Base-by-base conservation (phyloP, 1,284 basidiomycete species). In the Flammula alnicola region DNA sequence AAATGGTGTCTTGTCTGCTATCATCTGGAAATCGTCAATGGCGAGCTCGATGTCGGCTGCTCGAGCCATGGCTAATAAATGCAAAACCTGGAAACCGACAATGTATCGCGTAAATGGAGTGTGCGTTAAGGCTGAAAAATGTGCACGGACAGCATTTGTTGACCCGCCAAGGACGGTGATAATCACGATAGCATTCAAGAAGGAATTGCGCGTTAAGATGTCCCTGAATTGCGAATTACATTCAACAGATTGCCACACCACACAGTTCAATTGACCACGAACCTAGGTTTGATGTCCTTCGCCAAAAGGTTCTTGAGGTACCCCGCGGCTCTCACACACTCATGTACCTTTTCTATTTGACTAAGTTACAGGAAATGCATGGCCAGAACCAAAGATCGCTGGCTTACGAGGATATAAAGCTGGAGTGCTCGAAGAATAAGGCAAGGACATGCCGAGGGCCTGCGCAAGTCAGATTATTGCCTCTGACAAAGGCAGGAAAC, bases 21-120 rank as follows among this genome's bases (percentile, higher is more conserved):
- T 83, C 48, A 69, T 72, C 72, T 96, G 93, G 79, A 98, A 96
- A 72, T 99, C 96, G 63, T 98, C 95, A 59, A 99, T 91, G 9
- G 80, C 88, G 47, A 99, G 83, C 33, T 86, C 78, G 52, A 99
- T 77, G 44, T 95, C 91, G 19, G 93, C 93, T 5, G 94, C 86
- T 59, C 93, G 84, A 19, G 95, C 95, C 71, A 98, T 95, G 20
- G 96, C 96, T 56, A 98, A 80, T 26, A 98, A 71, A 70, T 98
- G 96, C 12, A 98, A 81, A 31, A 98, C 91, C 84, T 88, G 27
- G 9, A 26, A 9, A 23, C 14, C n/a, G 5, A 16, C 7, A 32
- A 17, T 29, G 29, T 17, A 26, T 19, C 9, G n/a, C n/a, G n/a
- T n/a, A n/a, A n/a, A n/a, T n/a, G 23, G 20, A 38, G 5, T 35